phyloP scores from a whole-genome alignment of 176 grass and related monocot genomes.

The Olyra latifolia region DNA sequence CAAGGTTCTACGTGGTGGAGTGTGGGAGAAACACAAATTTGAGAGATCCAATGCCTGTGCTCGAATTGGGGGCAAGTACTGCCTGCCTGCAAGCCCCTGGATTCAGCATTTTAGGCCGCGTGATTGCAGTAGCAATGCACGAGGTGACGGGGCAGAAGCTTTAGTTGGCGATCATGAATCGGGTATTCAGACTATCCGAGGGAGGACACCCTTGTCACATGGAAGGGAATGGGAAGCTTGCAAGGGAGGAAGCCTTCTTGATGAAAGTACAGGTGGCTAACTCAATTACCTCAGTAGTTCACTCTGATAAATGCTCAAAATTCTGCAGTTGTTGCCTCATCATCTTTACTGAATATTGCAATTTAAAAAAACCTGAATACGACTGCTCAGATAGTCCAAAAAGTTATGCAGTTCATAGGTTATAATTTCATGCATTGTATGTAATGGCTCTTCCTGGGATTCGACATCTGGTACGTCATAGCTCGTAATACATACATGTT shows the following conservation, averaged over 20 bases:
- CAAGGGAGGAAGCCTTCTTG: slow-evolving; percentile 20
- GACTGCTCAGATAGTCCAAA: not conserved
- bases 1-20: slow-evolving; percentile 59
- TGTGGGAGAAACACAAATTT: slow-evolving; percentile 58
- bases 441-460: not conserved
- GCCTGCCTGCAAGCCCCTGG: slow-evolving; percentile 58
- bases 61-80: slow-evolving; percentile 19
- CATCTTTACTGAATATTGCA: not conserved
- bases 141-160: slow-evolving; percentile 3
- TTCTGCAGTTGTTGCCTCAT: not conserved
- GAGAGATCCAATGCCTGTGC: slow-evolving; percentile 30
- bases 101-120: slow-evolving; percentile 55
- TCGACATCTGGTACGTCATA: not conserved
- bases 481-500: not conserved
- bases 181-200: slow-evolving; percentile 30
- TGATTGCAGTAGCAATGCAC: slow-evolving; percentile 23
- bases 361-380: not conserved
- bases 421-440: not conserved
- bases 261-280: slow-evolving; percentile 45
- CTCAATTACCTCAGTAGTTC: slow-evolving; percentile 20
- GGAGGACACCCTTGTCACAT: slow-evolving; percentile 23
- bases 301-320: not conserved
- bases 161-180: slow-evolving; percentile 34
- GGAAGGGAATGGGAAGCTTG: slow-evolving; percentile 38
- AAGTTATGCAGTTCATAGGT: not conserved